Base-by-base conservation (phyloP, 345 rosid genomes). In the Corchorus olitorius region DNA sequence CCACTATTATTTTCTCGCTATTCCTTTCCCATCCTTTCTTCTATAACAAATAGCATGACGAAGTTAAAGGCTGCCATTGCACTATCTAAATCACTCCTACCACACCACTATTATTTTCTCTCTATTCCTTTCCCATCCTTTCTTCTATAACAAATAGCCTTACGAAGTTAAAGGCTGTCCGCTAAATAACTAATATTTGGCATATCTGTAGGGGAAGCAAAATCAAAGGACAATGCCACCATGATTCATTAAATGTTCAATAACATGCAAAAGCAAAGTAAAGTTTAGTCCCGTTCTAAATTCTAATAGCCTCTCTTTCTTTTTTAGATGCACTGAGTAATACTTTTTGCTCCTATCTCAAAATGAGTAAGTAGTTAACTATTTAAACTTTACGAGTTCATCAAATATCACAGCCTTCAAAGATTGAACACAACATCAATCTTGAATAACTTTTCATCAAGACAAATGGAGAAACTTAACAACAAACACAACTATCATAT, bases 1-100 rank as follows among this genome's bases (percentile, higher is more conserved):
- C 46, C 13, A 67, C 71, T 48, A 8, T 27, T 20, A 14, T 46
- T 67, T 67, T 67, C 55, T 10, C 39, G 13, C 55, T 27, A 43
- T 43, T 27, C 56, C 27, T 68, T 68, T 68, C 19, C 8, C 20
- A 68, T 48, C 58, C 20, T 68, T 48, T 19, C 19, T 65, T 45
- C 43, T 39, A 39, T 22, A 67, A 48, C 54, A 22, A 67, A 27
- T 14, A 48, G 55, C 56, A 55, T 68, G 13, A 46, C 39, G 46
- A 14, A 68, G 72, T 68, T 17, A 27, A 27, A 27, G 27, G 27
- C 27, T 27, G 20, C 15, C 58, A 68, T 17, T 68, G 39, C n/a
- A 68, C 72, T 48, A 22, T 48, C 22, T 14, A 68, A 49, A 68
- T 68, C 72, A 15, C 58, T 68, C 8, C 41, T 14, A 49, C 19